These are phyloP conservation scores for Schizochytrium sp. DNA, from an alignment of 108 stramenopile genomes.

Conservation along the genomic window DNA sequence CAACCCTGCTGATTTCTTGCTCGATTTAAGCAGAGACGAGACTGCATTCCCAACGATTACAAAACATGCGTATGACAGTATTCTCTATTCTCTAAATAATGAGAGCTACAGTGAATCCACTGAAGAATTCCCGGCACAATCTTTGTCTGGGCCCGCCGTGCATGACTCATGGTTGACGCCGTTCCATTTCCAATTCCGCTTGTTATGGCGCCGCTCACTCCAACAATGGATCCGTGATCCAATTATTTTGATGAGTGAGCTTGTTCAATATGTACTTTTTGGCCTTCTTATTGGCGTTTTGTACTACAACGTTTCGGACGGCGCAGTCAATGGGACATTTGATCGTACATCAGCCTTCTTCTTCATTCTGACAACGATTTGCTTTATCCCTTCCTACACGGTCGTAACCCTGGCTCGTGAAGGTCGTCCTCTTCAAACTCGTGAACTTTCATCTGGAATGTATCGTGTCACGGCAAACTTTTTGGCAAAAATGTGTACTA, in stretches of 20 bases:
- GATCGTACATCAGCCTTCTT: slow-evolving; percentile 35
- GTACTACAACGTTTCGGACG: neutral
- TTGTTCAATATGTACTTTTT: slow-evolving; percentile 11
- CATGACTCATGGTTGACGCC: neutral
- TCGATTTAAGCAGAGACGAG: slow-evolving; percentile 20
- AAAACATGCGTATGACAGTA: neutral
- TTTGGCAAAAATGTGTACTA: slow-evolving; percentile 30
- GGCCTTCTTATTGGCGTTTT: slow-evolving; percentile 47
- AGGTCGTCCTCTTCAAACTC: slow-evolving; percentile 2
- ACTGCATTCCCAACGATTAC: neutral
- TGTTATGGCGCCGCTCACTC: neutral
- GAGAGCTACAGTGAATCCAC: no score
- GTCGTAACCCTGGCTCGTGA: slow-evolving; percentile 41
- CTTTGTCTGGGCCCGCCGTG: neutral
- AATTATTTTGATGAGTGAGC: slow-evolving; percentile 31
- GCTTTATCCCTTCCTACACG: slow-evolving; percentile 53
- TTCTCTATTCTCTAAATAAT: no score
- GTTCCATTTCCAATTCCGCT: neutral
- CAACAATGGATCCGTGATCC: slow-evolving; percentile 20
- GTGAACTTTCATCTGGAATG: slow-evolving; percentile 32
- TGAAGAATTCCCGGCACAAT: no score
- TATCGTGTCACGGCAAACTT: neutral
- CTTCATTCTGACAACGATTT: slow-evolving; percentile 42
- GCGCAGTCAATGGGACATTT: neutral
- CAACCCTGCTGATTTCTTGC: slow-evolving; percentile 24